Evolutionary conservation across 306 rosid genomes (phyloP), one percentile per base, ranked within the genome.

Genomic region (Aeschynomene evenia): DNA sequence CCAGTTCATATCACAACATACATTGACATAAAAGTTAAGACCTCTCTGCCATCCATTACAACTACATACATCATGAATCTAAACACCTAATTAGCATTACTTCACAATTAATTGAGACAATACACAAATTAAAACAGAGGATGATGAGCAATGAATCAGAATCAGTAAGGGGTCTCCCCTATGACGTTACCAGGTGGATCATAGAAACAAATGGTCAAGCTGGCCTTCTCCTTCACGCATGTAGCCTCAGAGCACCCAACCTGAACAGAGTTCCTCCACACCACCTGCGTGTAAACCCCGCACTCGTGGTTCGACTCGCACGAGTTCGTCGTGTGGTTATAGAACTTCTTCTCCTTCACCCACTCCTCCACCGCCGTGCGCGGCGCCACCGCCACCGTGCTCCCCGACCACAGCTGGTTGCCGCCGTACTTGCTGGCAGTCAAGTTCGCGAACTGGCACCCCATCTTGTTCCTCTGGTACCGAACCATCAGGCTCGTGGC

Each of bases 261-360:
- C 54, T 81, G 75, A 56, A 22, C 5, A 3, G 96, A 74, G 14
- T 90, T 88, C 78, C 75, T 80, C 96, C 98, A 92, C 64, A 92
- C 98, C 2, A 92, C 90, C 61, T 90, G 96, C 0, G 96, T 92
- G 40, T 88, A 92, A 10, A 88, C 93, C 0, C 96, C 98, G 14
- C 98, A 90, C 49, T 5, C 70, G 55, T 82, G 96, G 2, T 76
- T 74, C 14, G 57, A 20, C 16, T 29, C 77, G 74, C 98, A 92
- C 20, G 90, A 34, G 79, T 93, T 93, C 28, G 51, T 77, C 3
- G 48, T 45, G 74, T 84, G 83, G 33, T 82, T 75, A 71, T 93
- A 93, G 78, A 58, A 88, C 6, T 72, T 63, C 55, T 86, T 90
- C 91, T 90, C 90, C 63, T 73, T 83, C 24, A 90, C 91, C 98